Evolutionary conservation across 352 stramenopile genomes (phyloP), one percentile per base, ranked within the genome.

Genomic region (Phytophthora kernoviae): DNA sequence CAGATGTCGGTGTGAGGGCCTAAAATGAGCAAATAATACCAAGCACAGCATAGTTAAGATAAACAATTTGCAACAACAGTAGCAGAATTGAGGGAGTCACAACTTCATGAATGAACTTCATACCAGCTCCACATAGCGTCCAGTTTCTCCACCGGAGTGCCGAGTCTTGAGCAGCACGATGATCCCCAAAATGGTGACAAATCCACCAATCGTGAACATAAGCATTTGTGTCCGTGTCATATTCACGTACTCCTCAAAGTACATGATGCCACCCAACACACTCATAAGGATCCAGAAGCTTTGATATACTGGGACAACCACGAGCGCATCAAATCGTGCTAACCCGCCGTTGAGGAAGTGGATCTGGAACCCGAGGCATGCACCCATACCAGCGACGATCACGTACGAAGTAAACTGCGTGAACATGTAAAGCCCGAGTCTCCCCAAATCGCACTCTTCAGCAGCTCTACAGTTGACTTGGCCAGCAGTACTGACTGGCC

Each of bases 271-370:
- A 17, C 91, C 90, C n/a, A 96, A 70, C 37, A 97, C 86, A 50
- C 87, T 94, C 68, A 73, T 96, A 34, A 96, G 68, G 54, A 96
- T 97, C 79, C 87, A 96, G 51, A 97, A 97, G 62, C 79, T 93
- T 57, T 97, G 88, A 59, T 97, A 97, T 36, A 97, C 84, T 18
- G 91, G 91, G 32, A 97, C 85, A 7, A 97, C 83, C 20, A 94
- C 70, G 8, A 97, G 83, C 17, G 88, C 84, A 54, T 97, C 88
- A 54, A 97, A 97, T 44, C 88, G 87, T 26, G 82, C 82, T 22
- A 97, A 75, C 14, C 88, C 91, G 42, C 84, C 80, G 55, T 97
- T 97, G 48, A 97, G 73, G 57, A 96, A 96, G 55, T 91, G 79
- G 21, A 97, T 74, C 39, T 97, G 91, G 39, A 73, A 89, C 8